These are phyloP conservation scores for Holtermanniella nyarrowii DNA, from an alignment of 768 basidiomycete species.

Conservation along the genomic window DNA sequence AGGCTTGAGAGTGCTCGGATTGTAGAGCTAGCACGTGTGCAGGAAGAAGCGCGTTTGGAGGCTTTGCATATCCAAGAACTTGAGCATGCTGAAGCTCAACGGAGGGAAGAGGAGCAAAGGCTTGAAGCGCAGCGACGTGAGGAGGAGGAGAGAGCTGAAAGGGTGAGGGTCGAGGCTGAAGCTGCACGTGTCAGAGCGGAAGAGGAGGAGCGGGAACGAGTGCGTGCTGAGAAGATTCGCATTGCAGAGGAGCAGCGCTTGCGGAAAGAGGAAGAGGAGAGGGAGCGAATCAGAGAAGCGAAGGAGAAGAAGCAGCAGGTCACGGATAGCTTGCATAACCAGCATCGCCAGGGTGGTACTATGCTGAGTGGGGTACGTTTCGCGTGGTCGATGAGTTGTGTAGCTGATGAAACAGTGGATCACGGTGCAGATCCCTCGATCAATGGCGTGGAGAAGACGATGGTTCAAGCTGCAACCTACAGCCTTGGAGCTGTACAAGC, in stretches of 20 bases:
- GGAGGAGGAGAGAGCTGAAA: no score
- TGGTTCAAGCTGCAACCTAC: conserved; percentile 20
- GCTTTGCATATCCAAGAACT: no score
- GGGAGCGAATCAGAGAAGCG: conserved; percentile 9
- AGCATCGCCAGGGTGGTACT: conserved; percentile 1
- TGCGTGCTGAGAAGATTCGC: conserved; percentile 1
- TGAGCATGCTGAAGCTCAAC: no score
- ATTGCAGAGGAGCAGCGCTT: conserved; percentile 1
- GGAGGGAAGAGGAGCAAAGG: no score
- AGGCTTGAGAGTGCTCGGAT: not conserved
- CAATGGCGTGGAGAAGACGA: conserved; percentile 26
- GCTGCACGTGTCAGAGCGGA: conserved; percentile 3
- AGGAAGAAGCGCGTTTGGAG: no score
- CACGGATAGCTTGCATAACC: not conserved
- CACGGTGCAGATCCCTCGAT: conserved; percentile 27
- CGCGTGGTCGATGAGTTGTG: no score
- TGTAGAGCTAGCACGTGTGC: not conserved
- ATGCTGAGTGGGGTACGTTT: conserved; percentile 32
- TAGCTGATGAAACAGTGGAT: conserved; percentile 13
- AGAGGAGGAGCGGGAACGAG: conserved; percentile 4
- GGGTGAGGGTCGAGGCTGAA: conserved; percentile 6
- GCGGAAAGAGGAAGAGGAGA: conserved; percentile 4
- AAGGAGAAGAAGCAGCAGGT: conserved; percentile 14
- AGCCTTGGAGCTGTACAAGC: conserved; percentile 26
- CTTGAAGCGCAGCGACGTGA: no score